Percentiles rank a stretch among this genome's conserved stretches.
Evolutionary conservation across 345 rosid species (phyloP).

Genomic region (Populus pruinosa): DNA sequence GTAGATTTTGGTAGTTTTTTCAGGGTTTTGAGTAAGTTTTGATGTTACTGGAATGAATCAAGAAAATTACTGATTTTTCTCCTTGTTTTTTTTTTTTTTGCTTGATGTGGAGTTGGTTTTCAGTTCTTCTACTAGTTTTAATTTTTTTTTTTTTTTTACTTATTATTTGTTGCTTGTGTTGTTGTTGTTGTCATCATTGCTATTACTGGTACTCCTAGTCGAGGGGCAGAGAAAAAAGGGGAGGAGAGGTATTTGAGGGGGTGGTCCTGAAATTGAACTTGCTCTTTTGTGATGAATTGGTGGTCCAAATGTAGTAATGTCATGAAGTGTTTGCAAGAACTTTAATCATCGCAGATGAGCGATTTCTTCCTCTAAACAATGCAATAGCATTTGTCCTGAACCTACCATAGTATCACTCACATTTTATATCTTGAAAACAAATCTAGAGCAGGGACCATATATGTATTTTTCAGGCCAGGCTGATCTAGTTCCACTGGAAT

Average conservation of each 20-base stretch:
- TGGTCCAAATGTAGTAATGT: conserved; percentile 44
- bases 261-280: conserved; percentile 42
- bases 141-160: not conserved
- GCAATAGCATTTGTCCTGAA: conserved; percentile 17
- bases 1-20: not conserved
- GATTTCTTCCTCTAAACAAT: conserved; percentile 26
- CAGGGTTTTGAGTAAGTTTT: not conserved
- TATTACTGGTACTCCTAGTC: not conserved
- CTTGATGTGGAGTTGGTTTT: not conserved
- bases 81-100: not conserved
- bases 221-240: not conserved
- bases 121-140: not conserved
- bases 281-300: conserved; percentile 26
- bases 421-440: not conserved
- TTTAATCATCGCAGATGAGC: conserved; percentile 31
- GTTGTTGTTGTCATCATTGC: conserved; percentile 17
- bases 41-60: not conserved
- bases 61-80: not conserved
- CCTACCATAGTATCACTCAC: not conserved
- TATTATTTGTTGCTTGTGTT: not conserved
- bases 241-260: conserved; percentile 5
- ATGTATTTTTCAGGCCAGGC: not conserved
- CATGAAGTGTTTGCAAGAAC: conserved; percentile 17
- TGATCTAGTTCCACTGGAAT: not conserved
- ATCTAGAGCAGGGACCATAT: conserved; percentile 9